Base-by-base conservation (phyloP, 1,284 basidiomycete species). In the Ceratobasidium sp. region DNA sequence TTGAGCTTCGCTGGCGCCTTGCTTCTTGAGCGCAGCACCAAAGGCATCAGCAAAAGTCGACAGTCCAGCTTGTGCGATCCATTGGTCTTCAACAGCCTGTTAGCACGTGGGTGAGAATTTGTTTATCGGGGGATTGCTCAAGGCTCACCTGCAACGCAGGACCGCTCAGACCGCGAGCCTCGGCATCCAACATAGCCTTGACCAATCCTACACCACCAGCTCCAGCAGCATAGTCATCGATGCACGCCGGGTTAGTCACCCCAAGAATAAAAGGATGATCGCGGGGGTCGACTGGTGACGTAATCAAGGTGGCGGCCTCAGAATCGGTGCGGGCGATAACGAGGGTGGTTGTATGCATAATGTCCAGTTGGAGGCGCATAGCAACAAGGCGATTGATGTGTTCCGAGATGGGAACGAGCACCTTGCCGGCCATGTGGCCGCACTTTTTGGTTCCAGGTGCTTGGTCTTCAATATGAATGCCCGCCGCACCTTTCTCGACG, bases 221-320 rank as follows among this genome's bases (percentile, higher is more conserved):
- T 45, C 64, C 64, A 13, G 35, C 38, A n/a, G 50, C 50, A 25
- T 67, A 67, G 34, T 67, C 64, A 42, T 67, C 64, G 27, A 67
- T 67, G 40, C 50, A 54, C 22, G 77, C 73, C 10, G 91, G 78
- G 79, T 97, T 96, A 55, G 95, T 96, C 68, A 86, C 87, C 50
- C 96, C 96, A 38, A 98, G 87, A 78, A 99, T 96, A 84, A 98
- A 99, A 34, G 94, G 81, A 76, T 99, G 96, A 82, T 99, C 96
- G 43, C 96, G 91, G 75, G 91, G 88, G 80, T 99, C 97, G 72
- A 99, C 94, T 81, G 98, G 98, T 76, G 93, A 90, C 60, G 95
- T 93, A 82, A 99, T 93, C 74, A 99, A 87, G 1, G 96, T 98
- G 2, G 96, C 96, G 7, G 96, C 96, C 80, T 98, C 89, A 10